phyloP scores from a whole-genome alignment of 129 eudicot genomes.

The Centrapalus pauciflorus region DNA sequence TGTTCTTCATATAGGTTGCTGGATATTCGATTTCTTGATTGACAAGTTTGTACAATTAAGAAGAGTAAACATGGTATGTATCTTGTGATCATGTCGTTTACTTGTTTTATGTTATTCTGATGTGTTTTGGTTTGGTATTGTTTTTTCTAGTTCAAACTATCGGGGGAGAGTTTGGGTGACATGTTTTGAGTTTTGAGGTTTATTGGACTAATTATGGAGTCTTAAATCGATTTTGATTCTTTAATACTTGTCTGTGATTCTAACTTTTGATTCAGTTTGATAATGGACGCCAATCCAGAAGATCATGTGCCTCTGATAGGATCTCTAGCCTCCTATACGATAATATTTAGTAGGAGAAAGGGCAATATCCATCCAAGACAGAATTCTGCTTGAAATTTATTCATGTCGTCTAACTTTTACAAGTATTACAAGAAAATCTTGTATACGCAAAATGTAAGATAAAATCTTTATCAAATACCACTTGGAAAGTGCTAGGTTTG shows the following conservation, averaged over 20 bases:
- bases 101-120: conserved; percentile 10
- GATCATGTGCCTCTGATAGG: not conserved
- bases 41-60: conserved; percentile 1
- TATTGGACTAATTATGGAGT: not conserved
- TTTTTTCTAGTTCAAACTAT: not conserved
- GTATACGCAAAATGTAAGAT: not conserved
- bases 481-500: not conserved
- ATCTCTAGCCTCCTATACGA: not conserved
- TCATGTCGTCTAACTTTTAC: no score
- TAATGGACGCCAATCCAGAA: not conserved
- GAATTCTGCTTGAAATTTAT: no score
- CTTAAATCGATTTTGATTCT: not conserved
- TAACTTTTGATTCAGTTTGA: not conserved
- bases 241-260: not conserved
- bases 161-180: not conserved
- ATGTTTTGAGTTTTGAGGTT: not conserved
- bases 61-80: conserved; percentile 22
- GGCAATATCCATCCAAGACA: no score
- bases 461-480: not conserved
- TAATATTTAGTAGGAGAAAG: not conserved
- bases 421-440: not conserved
- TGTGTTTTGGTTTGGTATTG: not conserved
- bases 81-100: not conserved
- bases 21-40: conserved; percentile 3
- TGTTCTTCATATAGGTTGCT: conserved; percentile 13